These are phyloP conservation scores for Bruguiera sexangula DNA, from an alignment of 345 rosid species.

Conservation along the genomic window DNA sequence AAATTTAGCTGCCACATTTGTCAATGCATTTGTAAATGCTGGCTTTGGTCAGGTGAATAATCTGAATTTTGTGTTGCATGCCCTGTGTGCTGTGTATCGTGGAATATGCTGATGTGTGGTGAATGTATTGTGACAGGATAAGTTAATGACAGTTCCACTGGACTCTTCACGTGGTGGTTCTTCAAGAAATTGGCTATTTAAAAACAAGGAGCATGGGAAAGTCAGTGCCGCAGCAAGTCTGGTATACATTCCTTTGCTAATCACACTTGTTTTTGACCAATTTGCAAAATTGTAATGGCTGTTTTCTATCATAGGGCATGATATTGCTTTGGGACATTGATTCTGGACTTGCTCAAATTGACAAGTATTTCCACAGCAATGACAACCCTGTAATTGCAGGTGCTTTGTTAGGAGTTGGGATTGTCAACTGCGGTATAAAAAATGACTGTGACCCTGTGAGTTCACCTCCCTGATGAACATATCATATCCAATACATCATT, in stretches of 20 bases:
- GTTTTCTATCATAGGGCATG: slow-evolving; percentile 62
- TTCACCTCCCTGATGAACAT: too few relatives aligned
- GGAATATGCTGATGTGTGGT: too few relatives aligned
- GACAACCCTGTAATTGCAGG: slow-evolving; percentile 83
- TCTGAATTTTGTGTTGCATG: too few relatives aligned
- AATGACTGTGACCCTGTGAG: too few relatives aligned
- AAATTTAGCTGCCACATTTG: slow-evolving; percentile 92
- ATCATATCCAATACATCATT: too few relatives aligned
- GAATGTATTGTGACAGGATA: slow-evolving; percentile 34
- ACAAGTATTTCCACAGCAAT: slow-evolving; percentile 77
- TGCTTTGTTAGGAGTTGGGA: slow-evolving; percentile 87
- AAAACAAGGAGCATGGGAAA: slow-evolving; percentile 91
- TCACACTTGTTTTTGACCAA: background rate
- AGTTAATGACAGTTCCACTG: slow-evolving; percentile 72
- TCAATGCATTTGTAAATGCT: slow-evolving; percentile 94
- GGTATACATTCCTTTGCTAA: slow-evolving; percentile 39
- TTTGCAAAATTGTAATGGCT: background rate
- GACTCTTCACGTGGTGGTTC: slow-evolving; percentile 49
- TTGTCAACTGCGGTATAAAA: slow-evolving; percentile 51
- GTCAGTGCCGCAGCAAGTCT: slow-evolving; percentile 93
- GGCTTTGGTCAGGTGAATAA: slow-evolving; percentile 73
- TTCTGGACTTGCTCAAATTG: slow-evolving; percentile 83
- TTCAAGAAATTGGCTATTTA: slow-evolving; percentile 87
- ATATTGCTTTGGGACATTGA: slow-evolving; percentile 91
- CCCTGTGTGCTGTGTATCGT: too few relatives aligned